Evolutionary conservation across 2,329 filamentous ascomycete genomes (phyloP), one percentile per base, ranked within the genome.

Genomic region (Dactylellina leptospora): DNA sequence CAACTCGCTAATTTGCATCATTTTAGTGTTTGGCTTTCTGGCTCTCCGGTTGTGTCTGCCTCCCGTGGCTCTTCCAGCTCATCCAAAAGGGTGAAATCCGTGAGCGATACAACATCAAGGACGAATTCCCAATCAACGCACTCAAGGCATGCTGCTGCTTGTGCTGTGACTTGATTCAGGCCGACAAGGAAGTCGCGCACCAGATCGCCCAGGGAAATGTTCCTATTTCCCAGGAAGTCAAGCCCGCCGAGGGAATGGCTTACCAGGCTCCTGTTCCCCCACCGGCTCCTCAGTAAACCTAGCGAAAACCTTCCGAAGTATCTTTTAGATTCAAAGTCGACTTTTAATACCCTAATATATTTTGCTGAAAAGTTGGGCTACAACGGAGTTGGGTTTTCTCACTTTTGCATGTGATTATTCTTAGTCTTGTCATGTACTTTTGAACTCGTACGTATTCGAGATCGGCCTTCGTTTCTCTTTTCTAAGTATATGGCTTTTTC

Each of bases 111-210:
- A 81, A 81, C 74, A 86, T 87, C 76, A 77, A 83, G 54, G 85
- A 85, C 42, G 80, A 79, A 53, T 81, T 80, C 45, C 78, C 77
- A 63, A 78, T 78, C 28, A 85, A 88, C 77, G 87, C 81, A 78
- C 83, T 83, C 74, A 78, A 79, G 20, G 79, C 82, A 5, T 86
- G 80, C 77, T 87, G 82, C 79, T 87, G 85, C 77, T 42, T 80
- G 33, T 86, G 84, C 81, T 87, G 86, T 76, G 81, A 82, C 6
- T 78, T 87, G 70, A 81, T 86, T 73, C 86, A 88, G 80, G 81
- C 86, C 64, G 85, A 87, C 20, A 73, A 73, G 55, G 69, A 73
- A 38, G 69, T 66, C 33, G 59, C 69, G n/a, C 69, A 66, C 33
- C 59, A 66, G 48, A 64, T 73, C 18, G 33, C 66, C 4, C 66